These are phyloP conservation scores for Alnus glutinosa DNA, from an alignment of 306 rosid genomes.

Conservation along the genomic window DNA sequence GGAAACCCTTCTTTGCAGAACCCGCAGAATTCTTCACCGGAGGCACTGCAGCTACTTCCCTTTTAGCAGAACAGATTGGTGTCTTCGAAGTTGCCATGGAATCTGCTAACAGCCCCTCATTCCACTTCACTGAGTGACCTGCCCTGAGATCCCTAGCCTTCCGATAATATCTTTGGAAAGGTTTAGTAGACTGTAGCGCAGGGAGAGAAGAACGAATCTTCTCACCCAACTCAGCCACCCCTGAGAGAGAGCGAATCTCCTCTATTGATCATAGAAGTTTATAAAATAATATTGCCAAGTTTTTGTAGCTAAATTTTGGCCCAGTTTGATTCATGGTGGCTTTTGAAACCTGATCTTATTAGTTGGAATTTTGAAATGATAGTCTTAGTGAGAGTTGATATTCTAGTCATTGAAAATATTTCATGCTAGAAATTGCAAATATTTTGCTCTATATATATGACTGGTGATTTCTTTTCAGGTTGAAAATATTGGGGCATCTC, in stretches of 20 bases:
- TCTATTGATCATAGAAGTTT: background rate
- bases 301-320: constrained; percentile 1
- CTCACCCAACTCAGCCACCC: too few relatives aligned
- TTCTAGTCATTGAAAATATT: background rate
- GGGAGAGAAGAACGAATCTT: too few relatives aligned
- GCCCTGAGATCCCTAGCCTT: too few relatives aligned
- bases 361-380: background rate
- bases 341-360: background rate
- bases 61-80: too few relatives aligned
- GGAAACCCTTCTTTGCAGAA: too few relatives aligned
- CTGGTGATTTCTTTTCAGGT: constrained; percentile 53
- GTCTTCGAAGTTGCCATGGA: too few relatives aligned
- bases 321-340: constrained; percentile 5
- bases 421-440: constrained; percentile 3
- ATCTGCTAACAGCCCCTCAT: too few relatives aligned
- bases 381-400: background rate
- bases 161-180: too few relatives aligned
- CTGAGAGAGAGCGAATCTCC: background rate
- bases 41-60: too few relatives aligned
- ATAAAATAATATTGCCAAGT: background rate
- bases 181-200: too few relatives aligned
- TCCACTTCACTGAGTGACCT: too few relatives aligned
- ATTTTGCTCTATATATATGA: constrained; percentile 25
- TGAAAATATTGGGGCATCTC: constrained; percentile 69
- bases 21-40: too few relatives aligned